Percentiles rank a stretch among this genome's conserved stretches.
Evolutionary conservation across 2,329 filamentous ascomycete genomes (phyloP).

Genomic region (Penicillium sp.): DNA sequence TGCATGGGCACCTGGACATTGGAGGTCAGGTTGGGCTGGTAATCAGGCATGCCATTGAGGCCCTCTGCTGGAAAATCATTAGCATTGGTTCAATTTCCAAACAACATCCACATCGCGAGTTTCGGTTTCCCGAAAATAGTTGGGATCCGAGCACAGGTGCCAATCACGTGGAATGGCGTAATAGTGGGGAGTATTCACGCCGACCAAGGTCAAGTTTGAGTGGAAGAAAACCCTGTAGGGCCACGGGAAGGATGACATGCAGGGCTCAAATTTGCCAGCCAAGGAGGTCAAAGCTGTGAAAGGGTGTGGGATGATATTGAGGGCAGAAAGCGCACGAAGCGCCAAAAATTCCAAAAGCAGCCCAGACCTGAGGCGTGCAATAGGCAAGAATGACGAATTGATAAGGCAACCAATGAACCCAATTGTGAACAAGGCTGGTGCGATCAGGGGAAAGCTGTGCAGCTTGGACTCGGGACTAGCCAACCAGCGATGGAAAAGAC

Average conservation of each 20-base stretch:
- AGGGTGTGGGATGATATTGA: background rate
- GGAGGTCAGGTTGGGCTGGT: constrained; percentile 28
- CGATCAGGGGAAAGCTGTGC: constrained; percentile 11
- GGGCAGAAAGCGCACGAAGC: constrained; percentile 9
- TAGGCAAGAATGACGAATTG: constrained; percentile 3
- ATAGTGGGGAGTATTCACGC: constrained; percentile 28
- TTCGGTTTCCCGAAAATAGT: constrained; percentile 10
- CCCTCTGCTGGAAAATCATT: constrained; percentile 27
- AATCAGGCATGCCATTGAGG: constrained; percentile 33
- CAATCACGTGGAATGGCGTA: constrained; percentile 39
- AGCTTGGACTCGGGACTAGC: constrained; percentile 7
- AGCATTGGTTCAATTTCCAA: constrained; percentile 10
- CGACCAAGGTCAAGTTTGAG: constrained; percentile 14
- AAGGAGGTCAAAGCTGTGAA: constrained; percentile 8
- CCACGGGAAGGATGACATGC: constrained; percentile 8
- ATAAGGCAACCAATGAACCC: constrained; percentile 7
- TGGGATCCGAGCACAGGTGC: background rate
- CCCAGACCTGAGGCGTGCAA: constrained; percentile 5
- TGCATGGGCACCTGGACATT: constrained; percentile 27
- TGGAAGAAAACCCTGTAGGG: constrained; percentile 3
- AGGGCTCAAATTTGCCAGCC: constrained; percentile 11
- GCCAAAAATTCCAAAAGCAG: constrained; percentile 15
- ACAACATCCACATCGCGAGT: constrained; percentile 8
- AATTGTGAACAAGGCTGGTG: constrained; percentile 8
- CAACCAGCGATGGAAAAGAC: constrained; percentile 15